Conservation (phyloP, 1,284 basidiomycete genomes). For the Ceratobasidium sp. region DNA sequence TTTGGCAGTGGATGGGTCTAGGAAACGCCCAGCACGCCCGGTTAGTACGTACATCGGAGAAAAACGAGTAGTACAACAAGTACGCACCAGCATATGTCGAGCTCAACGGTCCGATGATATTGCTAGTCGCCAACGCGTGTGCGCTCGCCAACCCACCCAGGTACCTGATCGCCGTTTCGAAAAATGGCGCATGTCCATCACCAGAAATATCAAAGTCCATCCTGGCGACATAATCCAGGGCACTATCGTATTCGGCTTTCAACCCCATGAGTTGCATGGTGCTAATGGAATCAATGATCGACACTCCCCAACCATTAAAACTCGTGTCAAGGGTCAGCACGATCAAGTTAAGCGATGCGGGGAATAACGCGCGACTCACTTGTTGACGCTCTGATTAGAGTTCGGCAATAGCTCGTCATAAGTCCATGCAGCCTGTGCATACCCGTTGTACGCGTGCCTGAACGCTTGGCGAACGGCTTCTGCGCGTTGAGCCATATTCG, state of each 20-base stretch:
- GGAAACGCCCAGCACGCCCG: background rate
- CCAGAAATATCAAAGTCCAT: constrained; percentile 69
- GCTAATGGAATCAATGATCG: constrained; percentile 85
- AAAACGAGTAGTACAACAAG: background rate
- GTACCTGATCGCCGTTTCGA: constrained; percentile 91
- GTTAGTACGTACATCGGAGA: constrained; percentile 5
- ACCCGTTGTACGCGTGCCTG: constrained; percentile 74
- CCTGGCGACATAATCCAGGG: constrained; percentile 76
- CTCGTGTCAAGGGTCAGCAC: constrained; percentile 57
- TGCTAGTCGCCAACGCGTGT: constrained; percentile 75
- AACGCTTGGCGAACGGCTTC: constrained; percentile 72
- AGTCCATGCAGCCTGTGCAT: constrained; percentile 69
- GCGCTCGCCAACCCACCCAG: constrained; percentile 87
- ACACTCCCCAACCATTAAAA: constrained; percentile 90
- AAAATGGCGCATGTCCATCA: constrained; percentile 70
- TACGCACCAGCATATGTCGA: constrained; percentile 19
- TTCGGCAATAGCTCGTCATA: constrained; percentile 74
- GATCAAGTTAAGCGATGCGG: background rate
- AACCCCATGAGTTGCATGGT: constrained; percentile 91
- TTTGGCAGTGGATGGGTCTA: background rate
- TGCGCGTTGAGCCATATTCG: constrained; percentile 59
- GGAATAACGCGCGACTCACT: constrained; percentile 61
- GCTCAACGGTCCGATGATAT: constrained; percentile 28
- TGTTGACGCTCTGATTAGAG: constrained; percentile 64
- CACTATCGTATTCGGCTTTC: constrained; percentile 81